phyloP scores from a whole-genome alignment of 225 moss, liverwort and hornwort genomes.

The Thuidium tamariscinum region DNA sequence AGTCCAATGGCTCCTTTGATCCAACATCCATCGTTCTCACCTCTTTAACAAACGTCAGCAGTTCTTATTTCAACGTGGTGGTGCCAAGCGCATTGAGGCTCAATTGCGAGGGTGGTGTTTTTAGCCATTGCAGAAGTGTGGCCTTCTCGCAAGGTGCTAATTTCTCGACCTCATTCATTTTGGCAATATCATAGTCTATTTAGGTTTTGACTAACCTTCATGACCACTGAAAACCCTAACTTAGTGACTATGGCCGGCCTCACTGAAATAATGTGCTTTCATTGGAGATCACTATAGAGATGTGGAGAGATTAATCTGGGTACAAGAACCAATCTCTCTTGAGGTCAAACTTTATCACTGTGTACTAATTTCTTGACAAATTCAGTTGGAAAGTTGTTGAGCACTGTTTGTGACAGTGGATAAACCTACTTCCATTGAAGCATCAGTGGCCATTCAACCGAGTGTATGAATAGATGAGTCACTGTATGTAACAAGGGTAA shows the following conservation, averaged over 20 bases:
- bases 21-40: background rate
- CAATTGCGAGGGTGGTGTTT: constrained; percentile 30
- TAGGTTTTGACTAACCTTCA: background rate
- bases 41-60: constrained; percentile 31
- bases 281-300: background rate
- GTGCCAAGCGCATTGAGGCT: constrained; percentile 16
- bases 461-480: background rate
- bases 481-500: background rate
- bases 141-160: constrained; percentile 80
- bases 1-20: background rate
- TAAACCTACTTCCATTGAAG: background rate
- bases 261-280: background rate
- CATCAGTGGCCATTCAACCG: background rate
- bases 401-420: background rate
- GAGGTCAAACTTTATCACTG: background rate
- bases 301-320: background rate
- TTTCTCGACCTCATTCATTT: background rate
- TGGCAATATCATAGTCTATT: background rate
- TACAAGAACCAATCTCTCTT: background rate
- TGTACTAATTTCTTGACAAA: background rate
- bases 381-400: background rate
- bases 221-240: background rate
- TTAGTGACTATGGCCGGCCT: background rate
- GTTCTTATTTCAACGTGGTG: constrained; percentile 26
- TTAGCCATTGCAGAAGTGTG: constrained; percentile 64